Evolutionary conservation across 2,329 filamentous ascomycete species (phyloP).

Genomic region (Aspergillus pseudoviridinutans): DNA sequence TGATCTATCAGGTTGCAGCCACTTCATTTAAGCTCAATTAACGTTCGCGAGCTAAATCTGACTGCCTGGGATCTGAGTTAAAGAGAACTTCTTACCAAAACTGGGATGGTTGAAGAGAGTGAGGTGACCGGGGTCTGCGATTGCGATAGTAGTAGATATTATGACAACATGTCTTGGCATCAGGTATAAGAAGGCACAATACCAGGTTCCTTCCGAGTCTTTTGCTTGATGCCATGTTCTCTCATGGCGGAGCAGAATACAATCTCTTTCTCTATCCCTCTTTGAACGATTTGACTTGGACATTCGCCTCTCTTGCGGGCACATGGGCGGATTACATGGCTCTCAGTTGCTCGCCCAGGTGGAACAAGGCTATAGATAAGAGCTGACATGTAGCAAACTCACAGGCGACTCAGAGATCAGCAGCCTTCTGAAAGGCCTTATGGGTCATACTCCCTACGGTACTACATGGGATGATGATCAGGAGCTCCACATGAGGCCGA

Average conservation of each 20-base stretch:
- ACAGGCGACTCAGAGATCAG: too few species aligned
- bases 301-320: too few species aligned
- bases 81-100: conserved; percentile 7
- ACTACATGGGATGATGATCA: too few species aligned
- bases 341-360: too few species aligned
- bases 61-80: conserved; percentile 1
- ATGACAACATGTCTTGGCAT: conserved; percentile 20
- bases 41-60: conserved; percentile 16
- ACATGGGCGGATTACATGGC: too few species aligned
- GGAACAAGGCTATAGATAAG: too few species aligned
- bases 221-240: too few species aligned
- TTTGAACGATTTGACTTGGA: background rate
- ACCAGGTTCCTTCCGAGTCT: background rate
- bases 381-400: too few species aligned
- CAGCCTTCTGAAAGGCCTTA: too few species aligned
- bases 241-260: too few species aligned
- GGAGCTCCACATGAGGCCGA: too few species aligned
- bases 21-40: conserved; percentile 21
- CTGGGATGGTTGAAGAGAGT: conserved; percentile 17
- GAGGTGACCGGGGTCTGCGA: conserved; percentile 30
- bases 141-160: conserved; percentile 23
- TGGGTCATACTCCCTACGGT: too few species aligned
- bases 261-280: background rate
- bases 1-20: background rate
- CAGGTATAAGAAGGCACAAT: conserved; percentile 12